A percentile compares a stretch with the other conserved stretches of the same genome.
Evolutionary conservation across 2,329 filamentous ascomycete genomes (phyloP).

Genomic region (Trichoderma semiorbis): DNA sequence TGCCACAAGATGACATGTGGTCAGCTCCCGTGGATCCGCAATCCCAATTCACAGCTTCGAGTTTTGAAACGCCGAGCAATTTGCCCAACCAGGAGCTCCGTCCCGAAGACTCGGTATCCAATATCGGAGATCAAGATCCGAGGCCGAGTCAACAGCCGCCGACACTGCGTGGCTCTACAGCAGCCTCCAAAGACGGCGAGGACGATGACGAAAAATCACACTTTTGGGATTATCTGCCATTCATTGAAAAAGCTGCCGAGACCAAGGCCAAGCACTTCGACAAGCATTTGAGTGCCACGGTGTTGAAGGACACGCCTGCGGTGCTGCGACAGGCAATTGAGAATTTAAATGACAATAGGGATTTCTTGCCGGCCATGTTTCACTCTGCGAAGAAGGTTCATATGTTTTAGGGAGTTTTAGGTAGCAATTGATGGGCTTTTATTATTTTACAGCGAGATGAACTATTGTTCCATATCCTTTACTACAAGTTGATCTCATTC

Average conservation of each 20-base stretch:
- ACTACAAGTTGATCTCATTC: too few species aligned
- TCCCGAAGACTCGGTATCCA: background rate
- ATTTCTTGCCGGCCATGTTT: slow-evolving; percentile 20
- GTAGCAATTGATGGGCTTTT: background rate
- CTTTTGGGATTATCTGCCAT: background rate
- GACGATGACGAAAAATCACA: background rate
- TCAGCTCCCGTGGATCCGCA: background rate
- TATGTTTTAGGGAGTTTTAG: background rate
- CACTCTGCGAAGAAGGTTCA: slow-evolving; percentile 18
- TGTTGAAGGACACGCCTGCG: slow-evolving; percentile 17
- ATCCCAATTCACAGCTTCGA: background rate
- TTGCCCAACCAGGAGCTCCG: background rate
- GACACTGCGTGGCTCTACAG: background rate
- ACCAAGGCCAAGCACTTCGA: slow-evolving; percentile 4
- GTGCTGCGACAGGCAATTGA: slow-evolving; percentile 19
- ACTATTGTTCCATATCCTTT: background rate
- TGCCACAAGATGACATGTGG: background rate
- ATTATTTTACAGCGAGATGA: background rate
- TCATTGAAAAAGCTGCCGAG: slow-evolving; percentile 1
- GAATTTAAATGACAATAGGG: slow-evolving; percentile 19
- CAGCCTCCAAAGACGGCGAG: background rate
- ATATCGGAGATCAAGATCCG: background rate
- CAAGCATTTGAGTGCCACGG: slow-evolving; percentile 13
- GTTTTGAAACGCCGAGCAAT: background rate
- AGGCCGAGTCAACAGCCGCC: background rate